Evolutionary conservation across 345 rosid species (phyloP).

Genomic region (Kandelia obovata): DNA sequence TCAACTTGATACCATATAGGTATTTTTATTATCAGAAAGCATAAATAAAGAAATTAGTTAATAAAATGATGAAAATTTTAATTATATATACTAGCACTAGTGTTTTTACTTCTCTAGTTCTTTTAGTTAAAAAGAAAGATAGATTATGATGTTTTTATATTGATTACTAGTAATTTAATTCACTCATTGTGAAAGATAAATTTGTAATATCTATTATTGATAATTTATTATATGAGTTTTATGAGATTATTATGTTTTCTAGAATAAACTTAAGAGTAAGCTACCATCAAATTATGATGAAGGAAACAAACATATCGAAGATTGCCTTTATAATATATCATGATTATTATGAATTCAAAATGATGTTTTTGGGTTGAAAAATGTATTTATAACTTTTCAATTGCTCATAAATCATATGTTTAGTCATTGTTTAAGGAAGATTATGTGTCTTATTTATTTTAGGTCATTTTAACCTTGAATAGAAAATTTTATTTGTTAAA

Average conservation of each 20-base stretch:
- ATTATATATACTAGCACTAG: background rate
- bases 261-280: too few species aligned
- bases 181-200: background rate
- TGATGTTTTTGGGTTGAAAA: background rate
- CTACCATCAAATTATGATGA: background rate
- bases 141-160: too few species aligned
- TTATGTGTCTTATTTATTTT: too few species aligned
- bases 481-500: too few species aligned
- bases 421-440: background rate
- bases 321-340: too few species aligned
- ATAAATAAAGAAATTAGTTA: background rate
- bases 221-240: background rate
- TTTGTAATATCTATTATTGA: background rate
- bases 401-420: too few species aligned
- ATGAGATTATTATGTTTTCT: too few species aligned
- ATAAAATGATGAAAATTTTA: background rate
- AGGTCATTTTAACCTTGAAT: too few species aligned
- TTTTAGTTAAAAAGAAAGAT: too few species aligned
- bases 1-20: background rate
- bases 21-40: background rate
- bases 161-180: too few species aligned
- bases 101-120: background rate
- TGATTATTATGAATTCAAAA: background rate
- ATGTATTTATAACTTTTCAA: background rate
- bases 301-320: background rate